Evolutionary conservation across 2,329 filamentous ascomycete species (phyloP), one percentile per base, ranked within the genome.

Genomic region (Leptodontidium sp.): DNA sequence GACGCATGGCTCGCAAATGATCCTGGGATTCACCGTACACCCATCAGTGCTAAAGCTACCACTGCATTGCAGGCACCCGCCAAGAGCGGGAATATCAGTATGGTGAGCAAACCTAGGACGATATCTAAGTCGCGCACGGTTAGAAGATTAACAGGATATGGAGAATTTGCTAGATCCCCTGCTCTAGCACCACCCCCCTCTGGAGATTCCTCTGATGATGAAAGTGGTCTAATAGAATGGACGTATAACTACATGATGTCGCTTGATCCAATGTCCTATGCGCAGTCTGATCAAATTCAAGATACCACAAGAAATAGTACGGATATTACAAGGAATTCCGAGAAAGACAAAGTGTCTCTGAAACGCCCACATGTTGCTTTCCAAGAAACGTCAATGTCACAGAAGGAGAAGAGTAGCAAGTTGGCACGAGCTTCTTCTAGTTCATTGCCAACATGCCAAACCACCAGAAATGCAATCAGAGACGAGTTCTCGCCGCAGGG

Each of bases 1-100:
- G 84, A 90, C 70, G 90, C 90, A 0, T 88, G 81, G 81, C 43
- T 77, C 1, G 68, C 71, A 21, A 75, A 73, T 58, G n/a, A 66
- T 8, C 53, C 59, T n/a, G 50, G 61, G 24, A 45, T 62, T 15
- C 17, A 66, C 17, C 40, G 26, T n/a, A 49, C 49, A 21, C 15
- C 45, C 15, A 40, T 21, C 15, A 2, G 14, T 12, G 40, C 38
- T 14, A 29, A 43, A 65, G 47, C 21, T 32, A 15, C 32, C 12
- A 7, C 17, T 40, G 2, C 11, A 6, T 50, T 26, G n/a, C 32
- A n/a, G 24, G 35, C 6, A n/a, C 2, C 12, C n/a, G 24, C 6
- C n/a, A 58, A 40, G n/a, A 40, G n/a, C 8, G 2, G 32, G 4
- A 9, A n/a, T 4, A 14, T 24, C 35, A 58, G 14, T 17, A 4